Evolutionary conservation across 768 basidiomycete species (phyloP), one percentile per base, ranked within the genome.

Genomic region (Tulasnella sp.): DNA sequence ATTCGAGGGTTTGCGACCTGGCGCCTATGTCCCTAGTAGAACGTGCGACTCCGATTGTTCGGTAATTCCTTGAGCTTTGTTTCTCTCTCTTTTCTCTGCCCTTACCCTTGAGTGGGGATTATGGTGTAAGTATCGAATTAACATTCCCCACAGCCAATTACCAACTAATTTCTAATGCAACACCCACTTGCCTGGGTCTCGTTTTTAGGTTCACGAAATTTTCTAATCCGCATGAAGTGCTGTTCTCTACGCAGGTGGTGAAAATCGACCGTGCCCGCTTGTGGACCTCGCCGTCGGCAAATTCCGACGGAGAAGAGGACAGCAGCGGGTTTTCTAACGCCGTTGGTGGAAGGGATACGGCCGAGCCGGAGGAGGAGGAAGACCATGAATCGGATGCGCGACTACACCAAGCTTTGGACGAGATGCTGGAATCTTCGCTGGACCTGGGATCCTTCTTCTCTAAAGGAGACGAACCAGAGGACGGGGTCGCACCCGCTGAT

Each of bases 161-260:
- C 58, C 7, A 64, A 64, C 58, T 64, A 64, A n/a, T 64, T 12
- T 29, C 58, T 64, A 34, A 64, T 25, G 29, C 29, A 12, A 64
- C 15, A 25, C 14, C 58, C 58, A 29, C 25, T 29, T 11, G 9
- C 9, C 58, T 64, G 58, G 58, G 58, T 64, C 58, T 25, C 58
- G 58, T 25, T 64, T 64, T 64, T 17, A 64, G 58, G 58, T 64
- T 64, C 58, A 29, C 37, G 69, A 70, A 42, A 42, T 70, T 70
- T 25, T 70, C 69, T 22, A 70, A 70, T 42, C 69, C 69, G 19
- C 69, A 70, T 70, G 37, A 70, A 70, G 36, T 70, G n/a, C n/a
- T n/a, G 36, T 70, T 70, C 29, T 38, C 69, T n/a, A 42, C 36
- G 36, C 69, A 70, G 40, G 40, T 39, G 37, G 69, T 70, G 36